Evolutionary conservation across 352 stramenopile species (phyloP).

Genomic region (Globisporangium solare): DNA sequence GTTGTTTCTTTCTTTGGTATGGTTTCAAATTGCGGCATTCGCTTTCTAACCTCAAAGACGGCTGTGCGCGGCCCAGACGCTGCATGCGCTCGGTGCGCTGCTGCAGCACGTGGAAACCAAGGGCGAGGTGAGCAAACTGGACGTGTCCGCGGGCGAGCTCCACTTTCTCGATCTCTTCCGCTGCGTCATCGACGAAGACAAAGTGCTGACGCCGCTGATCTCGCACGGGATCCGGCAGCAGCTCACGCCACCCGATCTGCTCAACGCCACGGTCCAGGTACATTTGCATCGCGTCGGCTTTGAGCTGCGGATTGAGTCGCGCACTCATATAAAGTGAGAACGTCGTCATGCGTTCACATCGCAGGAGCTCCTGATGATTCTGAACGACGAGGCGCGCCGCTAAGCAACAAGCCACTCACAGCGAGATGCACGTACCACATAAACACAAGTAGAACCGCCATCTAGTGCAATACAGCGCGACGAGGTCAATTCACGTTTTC

Average conservation of each 20-base stretch:
- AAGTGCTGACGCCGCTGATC: constrained; percentile 60
- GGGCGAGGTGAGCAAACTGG: constrained; percentile 33
- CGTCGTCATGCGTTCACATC: neutral
- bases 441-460: too few relatives aligned
- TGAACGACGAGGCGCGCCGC: constrained; percentile 10
- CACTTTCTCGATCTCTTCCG: constrained; percentile 66
- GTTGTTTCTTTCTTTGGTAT: neutral
- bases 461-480: too few relatives aligned
- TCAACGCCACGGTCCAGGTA: constrained; percentile 43
- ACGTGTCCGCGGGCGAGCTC: constrained; percentile 49
- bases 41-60: neutral
- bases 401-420: neutral
- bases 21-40: neutral
- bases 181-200: constrained; percentile 62
- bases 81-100: constrained; percentile 41
- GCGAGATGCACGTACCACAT: too few relatives aligned
- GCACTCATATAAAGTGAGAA: neutral
- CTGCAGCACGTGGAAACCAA: constrained; percentile 43
- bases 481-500: too few relatives aligned
- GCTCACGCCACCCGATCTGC: constrained; percentile 32
- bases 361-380: constrained; percentile 33
- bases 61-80: constrained; percentile 20
- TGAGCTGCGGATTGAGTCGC: neutral
- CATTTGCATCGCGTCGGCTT: neutral
- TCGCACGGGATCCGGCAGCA: constrained; percentile 41